phyloP scores from a whole-genome alignment of 129 eudicot genomes.

The carrot (Daucus carota) region DH1_v3.0 NC_030381.2:42247501-42248000 shows the following conservation, averaged over 20 bases:
- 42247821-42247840: slow-evolving; percentile 48
- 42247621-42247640: neutral
- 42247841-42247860: slow-evolving; percentile 47
- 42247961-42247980: slow-evolving; percentile 20
- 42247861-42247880: slow-evolving; percentile 43
- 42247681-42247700: slow-evolving; percentile 26
- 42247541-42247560: neutral
- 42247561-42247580: neutral
- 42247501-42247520: neutral
- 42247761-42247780: slow-evolving; percentile 18
- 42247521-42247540: neutral
- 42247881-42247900: slow-evolving; percentile 9
- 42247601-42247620: neutral
- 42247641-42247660: neutral
- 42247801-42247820: slow-evolving; percentile 15
- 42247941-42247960: slow-evolving; percentile 14
- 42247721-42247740: slow-evolving; percentile 56
- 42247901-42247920: slow-evolving; percentile 5
- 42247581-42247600: neutral
- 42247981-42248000: slow-evolving; percentile 28
- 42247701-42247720: slow-evolving; percentile 41
- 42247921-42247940: neutral
- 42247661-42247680: neutral
- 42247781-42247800: slow-evolving; percentile 8
- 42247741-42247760: slow-evolving; percentile 50